Conservation (phyloP, 768 basidiomycete species). For the Trametes cubensis region DNA sequence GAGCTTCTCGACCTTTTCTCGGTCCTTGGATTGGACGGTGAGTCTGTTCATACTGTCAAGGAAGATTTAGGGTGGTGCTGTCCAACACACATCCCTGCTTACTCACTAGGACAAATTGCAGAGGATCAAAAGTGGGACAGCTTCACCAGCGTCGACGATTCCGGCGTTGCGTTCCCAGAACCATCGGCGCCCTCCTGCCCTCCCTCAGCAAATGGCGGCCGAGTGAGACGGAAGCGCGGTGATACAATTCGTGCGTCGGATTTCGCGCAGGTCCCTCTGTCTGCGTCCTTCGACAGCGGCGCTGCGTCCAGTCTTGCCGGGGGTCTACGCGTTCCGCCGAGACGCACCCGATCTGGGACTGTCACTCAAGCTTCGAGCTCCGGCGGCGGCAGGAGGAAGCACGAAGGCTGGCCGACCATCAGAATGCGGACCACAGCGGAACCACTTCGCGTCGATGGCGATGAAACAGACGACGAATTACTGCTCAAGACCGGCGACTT, state of each 20-base stretch:
- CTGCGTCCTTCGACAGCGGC: slow-evolving; percentile 5
- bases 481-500: slow-evolving; percentile 26
- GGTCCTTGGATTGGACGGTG: slow-evolving; percentile 29
- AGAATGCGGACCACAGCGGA: slow-evolving; percentile 31
- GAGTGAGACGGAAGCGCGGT: slow-evolving; percentile 39
- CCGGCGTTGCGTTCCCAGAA: slow-evolving; percentile 14
- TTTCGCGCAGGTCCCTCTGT: slow-evolving; percentile 29
- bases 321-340: slow-evolving; percentile 23
- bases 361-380: slow-evolving; percentile 33
- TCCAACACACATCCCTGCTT: not conserved
- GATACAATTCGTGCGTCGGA: slow-evolving; percentile 57
- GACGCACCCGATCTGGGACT: slow-evolving; percentile 54
- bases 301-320: not conserved
- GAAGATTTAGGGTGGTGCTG: too few species aligned
- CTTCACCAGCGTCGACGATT: slow-evolving; percentile 14
- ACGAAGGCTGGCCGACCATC: slow-evolving; percentile 26
- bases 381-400: slow-evolving; percentile 14
- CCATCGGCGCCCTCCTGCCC: not conserved
- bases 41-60: not conserved
- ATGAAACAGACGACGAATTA: slow-evolving; percentile 32
- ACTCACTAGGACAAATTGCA: not conserved
- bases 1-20: slow-evolving; percentile 30
- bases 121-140: slow-evolving; percentile 19
- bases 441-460: slow-evolving; percentile 25
- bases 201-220: not conserved